Evolutionary conservation across 257 asterid genomes (phyloP).

Genomic region (Paulownia fortunei): DNA sequence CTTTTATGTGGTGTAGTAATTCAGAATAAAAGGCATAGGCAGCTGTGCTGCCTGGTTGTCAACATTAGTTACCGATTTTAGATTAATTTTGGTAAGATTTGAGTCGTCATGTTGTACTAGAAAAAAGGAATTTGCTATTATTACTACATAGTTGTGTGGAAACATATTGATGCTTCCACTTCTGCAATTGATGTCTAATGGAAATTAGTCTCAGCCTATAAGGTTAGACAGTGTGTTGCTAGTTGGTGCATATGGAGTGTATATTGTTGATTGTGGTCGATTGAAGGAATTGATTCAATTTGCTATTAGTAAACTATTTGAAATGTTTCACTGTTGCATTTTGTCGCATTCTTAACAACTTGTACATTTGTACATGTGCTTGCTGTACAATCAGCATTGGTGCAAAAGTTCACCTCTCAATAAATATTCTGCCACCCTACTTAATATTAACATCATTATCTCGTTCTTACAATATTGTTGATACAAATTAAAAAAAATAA

Average conservation of each 20-base stretch:
- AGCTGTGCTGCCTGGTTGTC: not conserved
- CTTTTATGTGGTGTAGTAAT: not conserved
- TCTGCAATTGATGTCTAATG: not conserved
- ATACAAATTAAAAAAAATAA: too few species aligned
- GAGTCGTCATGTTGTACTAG: constrained; percentile 14
- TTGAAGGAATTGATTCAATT: not conserved
- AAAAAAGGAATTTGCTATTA: constrained; percentile 5
- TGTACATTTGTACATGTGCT: too few species aligned
- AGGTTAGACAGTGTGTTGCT: constrained; percentile 2
- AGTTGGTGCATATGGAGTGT: constrained; percentile 3
- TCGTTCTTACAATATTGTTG: too few species aligned
- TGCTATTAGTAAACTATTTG: not conserved
- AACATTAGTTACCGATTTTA: not conserved
- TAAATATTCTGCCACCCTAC: too few species aligned
- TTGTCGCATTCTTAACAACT: not conserved
- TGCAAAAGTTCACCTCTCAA: too few species aligned
- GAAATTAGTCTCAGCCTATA: not conserved
- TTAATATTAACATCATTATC: too few species aligned
- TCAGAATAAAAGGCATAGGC: constrained; percentile 9
- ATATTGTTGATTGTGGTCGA: constrained; percentile 12
- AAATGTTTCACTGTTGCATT: not conserved
- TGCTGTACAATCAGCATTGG: too few species aligned
- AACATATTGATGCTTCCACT: constrained; percentile 2
- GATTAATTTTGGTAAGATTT: constrained; percentile 24
- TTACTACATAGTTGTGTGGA: constrained; percentile 16